Evolutionary conservation across 192 early-diverging fungal species (phyloP), one percentile per base, ranked within the genome.

Genomic region (Umbelopsis isabellina): DNA sequence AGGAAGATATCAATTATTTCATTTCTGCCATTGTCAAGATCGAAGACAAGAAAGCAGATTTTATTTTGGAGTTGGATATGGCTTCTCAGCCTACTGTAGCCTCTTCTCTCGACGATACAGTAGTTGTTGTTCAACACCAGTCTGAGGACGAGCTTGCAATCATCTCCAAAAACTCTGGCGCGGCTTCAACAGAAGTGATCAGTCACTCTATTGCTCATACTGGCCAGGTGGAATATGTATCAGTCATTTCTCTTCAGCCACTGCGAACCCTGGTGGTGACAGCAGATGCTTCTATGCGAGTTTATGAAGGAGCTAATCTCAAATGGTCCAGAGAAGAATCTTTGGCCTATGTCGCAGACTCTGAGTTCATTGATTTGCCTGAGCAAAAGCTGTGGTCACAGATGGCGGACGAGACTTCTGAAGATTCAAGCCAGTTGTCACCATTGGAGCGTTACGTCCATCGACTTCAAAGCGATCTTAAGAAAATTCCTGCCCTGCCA

Each of bases 321-420:
- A 46, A 87, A 21, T 98, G 97, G 97, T 81, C 86, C n/a, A 87
- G 94, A 44, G 91, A 96, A 52, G 97, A 98, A 78, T 87, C 92
- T 20, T 80, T 97, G 67, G 85, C 94, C 0, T 83, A 93, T 55
- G 80, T 84, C 5, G 76, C 76, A 2, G 88, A 88, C 30, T 86
- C 90, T 47, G 89, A 80, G 64, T 94, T 95, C 76, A 75, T 98
- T 49, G 94, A 96, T 48, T 80, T 98, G 8, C 94, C 94, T 2
- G 93, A 92, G 65, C 72, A 79, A 67, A 82, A 85, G 45, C 65
- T 86, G 61, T 89, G 88, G 75, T 88, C 90, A 11, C 82, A 91
- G 69, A 89, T 90, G 47, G 76, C 77, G 2, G 84, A 92, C 68
- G 93, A 94, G 71, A 58, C 87, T 15, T 84, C 81, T 23, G 90